phyloP scores from a whole-genome alignment of 2,329 filamentous ascomycete species.

The Leptographium galeiforme region DNA sequence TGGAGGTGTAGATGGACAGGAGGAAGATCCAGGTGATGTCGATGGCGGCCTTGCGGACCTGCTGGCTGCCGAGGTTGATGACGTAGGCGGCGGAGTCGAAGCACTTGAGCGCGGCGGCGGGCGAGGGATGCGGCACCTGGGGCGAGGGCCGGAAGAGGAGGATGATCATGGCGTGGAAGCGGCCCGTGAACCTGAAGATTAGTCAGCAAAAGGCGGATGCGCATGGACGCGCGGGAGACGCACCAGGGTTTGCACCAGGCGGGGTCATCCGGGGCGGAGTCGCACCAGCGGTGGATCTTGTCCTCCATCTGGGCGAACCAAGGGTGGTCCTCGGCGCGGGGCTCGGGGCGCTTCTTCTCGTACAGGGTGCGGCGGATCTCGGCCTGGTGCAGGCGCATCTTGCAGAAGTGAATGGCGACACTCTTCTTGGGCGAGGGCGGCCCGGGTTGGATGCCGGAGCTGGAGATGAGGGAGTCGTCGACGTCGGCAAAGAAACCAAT shows the following conservation, averaged over 20 bases:
- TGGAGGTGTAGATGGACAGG: conserved; percentile 75
- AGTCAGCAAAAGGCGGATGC: background rate
- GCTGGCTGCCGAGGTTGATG: conserved; percentile 65
- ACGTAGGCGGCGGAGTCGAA: conserved; percentile 74
- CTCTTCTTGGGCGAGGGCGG: conserved; percentile 71
- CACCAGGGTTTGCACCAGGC: conserved; percentile 70
- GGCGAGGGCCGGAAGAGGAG: conserved; percentile 84
- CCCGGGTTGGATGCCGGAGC: conserved; percentile 58
- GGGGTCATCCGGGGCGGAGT: conserved; percentile 57
- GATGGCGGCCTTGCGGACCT: conserved; percentile 61
- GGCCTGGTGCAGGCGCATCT: conserved; percentile 75
- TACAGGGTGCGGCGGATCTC: conserved; percentile 82
- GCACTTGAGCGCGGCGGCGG: conserved; percentile 65
- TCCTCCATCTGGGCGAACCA: conserved; percentile 75
- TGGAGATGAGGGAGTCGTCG: conserved; percentile 72
- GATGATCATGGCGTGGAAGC: conserved; percentile 79
- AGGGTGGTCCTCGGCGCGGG: conserved; percentile 65
- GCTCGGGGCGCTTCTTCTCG: conserved; percentile 65
- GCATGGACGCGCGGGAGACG: conserved; percentile 16
- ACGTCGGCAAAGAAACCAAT: conserved; percentile 74
- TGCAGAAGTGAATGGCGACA: conserved; percentile 84
- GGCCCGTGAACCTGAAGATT: conserved; percentile 41
- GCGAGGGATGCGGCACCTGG: conserved; percentile 74
- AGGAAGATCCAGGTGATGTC: conserved; percentile 94
- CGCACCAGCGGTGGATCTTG: conserved; percentile 69